Evolutionary conservation across 1,139 yeast genomes (phyloP), one percentile per base, ranked within the genome.

Genomic region (Lodderomyces beijingensis): DNA sequence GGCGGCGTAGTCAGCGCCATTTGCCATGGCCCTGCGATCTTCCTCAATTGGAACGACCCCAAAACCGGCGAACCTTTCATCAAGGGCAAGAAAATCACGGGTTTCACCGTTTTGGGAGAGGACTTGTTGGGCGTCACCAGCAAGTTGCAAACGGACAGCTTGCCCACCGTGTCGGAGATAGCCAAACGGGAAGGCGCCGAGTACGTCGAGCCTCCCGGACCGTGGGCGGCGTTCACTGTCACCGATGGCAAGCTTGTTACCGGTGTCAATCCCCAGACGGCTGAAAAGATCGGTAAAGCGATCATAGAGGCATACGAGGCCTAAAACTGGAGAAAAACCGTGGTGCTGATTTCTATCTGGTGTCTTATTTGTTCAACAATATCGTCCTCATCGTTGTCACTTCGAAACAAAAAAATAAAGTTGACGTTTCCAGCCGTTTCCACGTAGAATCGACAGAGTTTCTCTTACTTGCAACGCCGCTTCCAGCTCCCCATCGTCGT

Each of bases 251-350:
- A 70, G 42, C 35, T 79, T 25, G 74, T 77, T 28, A 71, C 81
- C 17, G 86, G 85, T 30, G 73, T 69, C 15, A 79, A 79, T 55
- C 85, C 85, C 10, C 77, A 74, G 28, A 68, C 79, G 29, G 83
- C 83, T 12, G 39, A 51, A 5, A 57, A 65, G n/a, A 65, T 76
- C 33, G 81, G 81, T 30, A 27, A 28, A 25, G 30, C 31, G n/a
- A 24, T 51, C 30, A 21, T 39, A 25, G 33, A 25, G n/a, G n/a
- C n/a, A n/a, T 9, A n/a, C 22, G 22, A 19, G n/a, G 22, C 22
- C 10, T 9, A n/a, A 19, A 9, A 19, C 10, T 19, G 22, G 22
- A 19, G 22, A n/a, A 19, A 19, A 8, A 19, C 22, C n/a, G 8
- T 19, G 22, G 8, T 9, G 22, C 22, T 19, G 22, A n/a, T n/a